Base-by-base conservation (phyloP, 2,329 filamentous ascomycete species). In the Phoma sp. region DNA sequence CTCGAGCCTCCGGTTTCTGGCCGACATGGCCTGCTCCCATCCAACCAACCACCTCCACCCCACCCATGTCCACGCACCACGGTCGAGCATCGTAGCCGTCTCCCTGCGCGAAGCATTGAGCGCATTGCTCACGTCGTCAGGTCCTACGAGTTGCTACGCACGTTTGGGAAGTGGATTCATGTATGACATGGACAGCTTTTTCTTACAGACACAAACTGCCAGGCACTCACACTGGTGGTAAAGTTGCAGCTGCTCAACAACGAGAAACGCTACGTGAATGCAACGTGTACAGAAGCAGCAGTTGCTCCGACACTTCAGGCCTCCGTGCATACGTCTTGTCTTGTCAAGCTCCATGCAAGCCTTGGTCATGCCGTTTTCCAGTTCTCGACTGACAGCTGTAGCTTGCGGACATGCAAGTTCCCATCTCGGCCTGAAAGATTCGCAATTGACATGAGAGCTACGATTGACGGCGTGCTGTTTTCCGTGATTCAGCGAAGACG, bases 1-100 rank as follows among this genome's bases (percentile, higher is more conserved):
- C 32, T 44, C 40, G 32, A 39, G n/a, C 37, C 44, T 39, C 51
- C 50, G 37, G 22, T 15, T n/a, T 47, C 32, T 43, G 43, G 32
- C 51, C 51, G 51, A 47, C 25, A 38, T 32, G 13, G 17, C 32
- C 25, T 32, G 25, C 10, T 31, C 32, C 47, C 32, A 21, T 12
- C 38, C 25, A 41, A 37, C 41, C 21, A 37, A 13, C 7, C 36
- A 43, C 24, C 25, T 4, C 29, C 29, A 13, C n/a, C 13, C 10
- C 43, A 43, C 35, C 25, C 38, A 35, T 36, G 29, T 10, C 8
- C 43, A 38, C 43, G 27, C 10, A 19, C n/a, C 37, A 22, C 12
- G 24, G 29, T 36, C 21, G 25, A 40, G 35, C 22, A 12, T 35
- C n/a, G 27, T 35, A 43, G 13, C 47, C 19, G 2, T 15, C 6